Percentiles rank a stretch among this genome's conserved stretches.
These are phyloP conservation scores for Umbilicus rupestris DNA, from an alignment of 164 flowering plant species.

Conservation along the genomic window DNA sequence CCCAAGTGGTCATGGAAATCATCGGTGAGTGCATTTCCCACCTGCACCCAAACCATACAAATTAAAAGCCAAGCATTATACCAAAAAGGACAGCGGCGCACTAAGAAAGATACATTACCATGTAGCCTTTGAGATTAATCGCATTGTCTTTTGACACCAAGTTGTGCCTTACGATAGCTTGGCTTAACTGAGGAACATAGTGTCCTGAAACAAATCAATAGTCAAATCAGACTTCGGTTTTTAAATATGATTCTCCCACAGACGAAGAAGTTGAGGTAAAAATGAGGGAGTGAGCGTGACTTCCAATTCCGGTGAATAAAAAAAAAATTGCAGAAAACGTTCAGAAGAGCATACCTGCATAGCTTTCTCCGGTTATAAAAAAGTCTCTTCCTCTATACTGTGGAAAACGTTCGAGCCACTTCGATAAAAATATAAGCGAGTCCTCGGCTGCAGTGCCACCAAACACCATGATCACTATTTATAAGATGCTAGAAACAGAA, in stretches of 20 bases:
- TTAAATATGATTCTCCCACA: no score
- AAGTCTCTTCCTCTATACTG: slow-evolving; percentile 70
- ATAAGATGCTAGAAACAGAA: neutral
- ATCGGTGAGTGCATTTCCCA: slow-evolving; percentile 89
- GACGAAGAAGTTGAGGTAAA: neutral
- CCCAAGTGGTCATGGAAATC: slow-evolving; percentile 80
- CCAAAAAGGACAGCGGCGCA: neutral
- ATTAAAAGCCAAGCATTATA: neutral
- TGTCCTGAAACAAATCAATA: slow-evolving; percentile 48
- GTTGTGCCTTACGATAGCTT: slow-evolving; percentile 62
- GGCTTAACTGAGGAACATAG: slow-evolving; percentile 94
- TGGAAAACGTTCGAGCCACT: slow-evolving; percentile 79
- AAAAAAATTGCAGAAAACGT: neutral
- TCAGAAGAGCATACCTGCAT: slow-evolving; percentile 46
- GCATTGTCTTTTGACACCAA: slow-evolving; percentile 17
- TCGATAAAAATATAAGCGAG: slow-evolving; percentile 47
- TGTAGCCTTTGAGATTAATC: slow-evolving; percentile 84
- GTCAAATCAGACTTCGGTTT: neutral
- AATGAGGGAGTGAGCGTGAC: neutral
- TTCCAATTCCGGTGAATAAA: neutral
- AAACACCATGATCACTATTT: neutral
- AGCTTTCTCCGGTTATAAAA: slow-evolving; percentile 76
- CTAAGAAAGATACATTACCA: slow-evolving; percentile 33
- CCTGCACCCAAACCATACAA: slow-evolving; percentile 39
- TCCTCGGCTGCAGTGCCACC: slow-evolving; percentile 48